Conservation (phyloP, 2,329 filamentous ascomycete species). For the Trichoderma atrobrunneum region DNA sequence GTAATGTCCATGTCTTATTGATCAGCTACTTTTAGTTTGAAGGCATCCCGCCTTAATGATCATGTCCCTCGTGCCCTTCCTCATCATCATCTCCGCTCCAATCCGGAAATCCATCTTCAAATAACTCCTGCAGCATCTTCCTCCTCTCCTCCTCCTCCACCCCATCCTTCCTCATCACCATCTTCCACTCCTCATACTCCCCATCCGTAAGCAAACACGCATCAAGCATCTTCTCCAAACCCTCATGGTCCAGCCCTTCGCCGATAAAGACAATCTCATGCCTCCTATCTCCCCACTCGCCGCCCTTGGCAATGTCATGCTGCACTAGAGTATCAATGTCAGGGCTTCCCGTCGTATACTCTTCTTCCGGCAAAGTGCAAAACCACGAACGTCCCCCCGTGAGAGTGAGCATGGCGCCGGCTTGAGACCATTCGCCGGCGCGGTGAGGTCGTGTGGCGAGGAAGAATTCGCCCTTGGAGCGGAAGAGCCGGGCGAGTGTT, state of each 20-base stretch:
- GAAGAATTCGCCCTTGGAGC: conserved; percentile 62
- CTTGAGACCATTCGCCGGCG: conserved; percentile 61
- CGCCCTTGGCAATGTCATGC: conserved; percentile 51
- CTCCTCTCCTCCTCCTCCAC: conserved; percentile 39
- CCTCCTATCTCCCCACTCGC: conserved; percentile 65
- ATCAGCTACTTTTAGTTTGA: not conserved
- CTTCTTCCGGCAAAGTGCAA: conserved; percentile 53
- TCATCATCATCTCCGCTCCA: conserved; percentile 49
- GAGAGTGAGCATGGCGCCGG: conserved; percentile 62
- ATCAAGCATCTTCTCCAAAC: conserved; percentile 55
- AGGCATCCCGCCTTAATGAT: conserved; percentile 18
- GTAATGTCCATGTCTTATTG: not conserved
- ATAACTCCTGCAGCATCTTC: conserved; percentile 57
- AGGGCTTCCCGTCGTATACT: conserved; percentile 47
- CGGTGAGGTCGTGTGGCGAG: conserved; percentile 56
- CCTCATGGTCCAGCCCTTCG: conserved; percentile 54
- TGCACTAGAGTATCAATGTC: conserved; percentile 48
- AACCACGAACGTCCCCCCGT: conserved; percentile 57
- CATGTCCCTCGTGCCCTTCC: conserved; percentile 32
- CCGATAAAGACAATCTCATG: conserved; percentile 75
- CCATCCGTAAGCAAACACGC: conserved; percentile 58
- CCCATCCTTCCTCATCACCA: conserved; percentile 46
- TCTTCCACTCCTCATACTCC: conserved; percentile 55
- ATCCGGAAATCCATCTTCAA: conserved; percentile 59
- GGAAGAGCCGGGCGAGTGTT: conserved; percentile 54